These are phyloP conservation scores for Colletotrichum viniferum DNA, from an alignment of 2,329 filamentous ascomycete species.

Conservation along the genomic window DNA sequence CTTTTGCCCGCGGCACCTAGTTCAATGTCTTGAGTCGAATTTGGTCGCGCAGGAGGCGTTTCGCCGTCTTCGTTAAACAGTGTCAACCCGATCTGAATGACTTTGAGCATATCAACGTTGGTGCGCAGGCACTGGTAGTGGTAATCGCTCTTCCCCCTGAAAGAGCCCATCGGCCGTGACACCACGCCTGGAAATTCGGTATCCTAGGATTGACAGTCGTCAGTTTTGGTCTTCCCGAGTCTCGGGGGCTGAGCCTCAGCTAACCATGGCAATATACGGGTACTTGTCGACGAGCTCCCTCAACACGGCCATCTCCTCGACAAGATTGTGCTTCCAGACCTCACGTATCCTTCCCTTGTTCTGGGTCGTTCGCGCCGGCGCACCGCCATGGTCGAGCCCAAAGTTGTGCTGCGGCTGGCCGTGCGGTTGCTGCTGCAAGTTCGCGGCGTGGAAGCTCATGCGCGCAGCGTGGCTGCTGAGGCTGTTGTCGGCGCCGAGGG, in stretches of 20 bases:
- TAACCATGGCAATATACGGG: slow-evolving; percentile 96
- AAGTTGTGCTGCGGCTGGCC: slow-evolving; percentile 38
- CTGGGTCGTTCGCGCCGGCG: slow-evolving; percentile 55
- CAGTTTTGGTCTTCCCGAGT: not conserved
- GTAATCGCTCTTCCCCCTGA: slow-evolving; percentile 94
- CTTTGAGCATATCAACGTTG: slow-evolving; percentile 96
- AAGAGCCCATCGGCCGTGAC: slow-evolving; percentile 91
- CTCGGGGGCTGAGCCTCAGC: slow-evolving; percentile 31
- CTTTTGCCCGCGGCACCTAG: slow-evolving; percentile 42
- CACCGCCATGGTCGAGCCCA: slow-evolving; percentile 15
- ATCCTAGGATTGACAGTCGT: slow-evolving; percentile 62
- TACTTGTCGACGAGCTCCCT: slow-evolving; percentile 87
- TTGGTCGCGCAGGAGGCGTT: slow-evolving; percentile 74
- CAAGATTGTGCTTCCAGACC: slow-evolving; percentile 91
- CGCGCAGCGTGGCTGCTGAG: slow-evolving; percentile 87
- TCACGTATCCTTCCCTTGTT: slow-evolving; percentile 90
- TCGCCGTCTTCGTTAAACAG: slow-evolving; percentile 92
- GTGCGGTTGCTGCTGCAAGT: slow-evolving; percentile 61
- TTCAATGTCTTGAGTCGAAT: slow-evolving; percentile 46
- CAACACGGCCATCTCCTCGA: slow-evolving; percentile 87
- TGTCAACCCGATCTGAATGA: slow-evolving; percentile 95
- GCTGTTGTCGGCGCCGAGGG: slow-evolving; percentile 69
- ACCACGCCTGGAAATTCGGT: slow-evolving; percentile 99
- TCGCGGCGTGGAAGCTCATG: slow-evolving; percentile 81
- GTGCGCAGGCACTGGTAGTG: slow-evolving; percentile 97